Evolutionary conservation across 371 early-diverging fungal genomes (phyloP).

Genomic region (Circinella umbellata): DNA sequence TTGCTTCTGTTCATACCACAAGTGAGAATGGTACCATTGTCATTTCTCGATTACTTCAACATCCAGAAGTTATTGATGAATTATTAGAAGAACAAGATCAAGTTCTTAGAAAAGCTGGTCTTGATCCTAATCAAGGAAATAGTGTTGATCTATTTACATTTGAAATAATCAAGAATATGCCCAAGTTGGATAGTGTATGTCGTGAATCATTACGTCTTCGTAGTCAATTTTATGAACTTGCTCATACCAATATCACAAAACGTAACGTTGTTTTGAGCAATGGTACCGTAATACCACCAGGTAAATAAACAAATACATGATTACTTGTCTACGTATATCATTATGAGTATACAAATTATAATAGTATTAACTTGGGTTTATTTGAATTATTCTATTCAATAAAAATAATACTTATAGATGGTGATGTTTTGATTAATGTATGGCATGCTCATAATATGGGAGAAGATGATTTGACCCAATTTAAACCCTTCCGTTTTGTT

Average conservation of each 20-base stretch:
- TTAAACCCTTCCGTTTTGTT: constrained; percentile 53
- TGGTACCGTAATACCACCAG: too few species aligned
- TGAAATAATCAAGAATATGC: constrained; percentile 38
- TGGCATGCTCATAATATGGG: too few species aligned
- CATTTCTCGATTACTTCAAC: constrained; percentile 41
- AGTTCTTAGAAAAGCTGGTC: constrained; percentile 24
- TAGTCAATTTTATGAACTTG: constrained; percentile 20
- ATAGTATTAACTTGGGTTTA: constrained; percentile 12
- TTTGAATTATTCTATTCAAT: too few species aligned
- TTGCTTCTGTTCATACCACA: constrained; percentile 48
- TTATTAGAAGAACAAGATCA: constrained; percentile 47
- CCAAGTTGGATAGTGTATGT: constrained; percentile 52
- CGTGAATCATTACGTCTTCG: constrained; percentile 49
- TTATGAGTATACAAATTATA: background rate
- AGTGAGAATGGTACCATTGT: constrained; percentile 36
- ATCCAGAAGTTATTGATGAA: constrained; percentile 43
- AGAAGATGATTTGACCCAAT: constrained; percentile 25
- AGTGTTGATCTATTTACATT: constrained; percentile 20
- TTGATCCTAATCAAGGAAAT: constrained; percentile 14
- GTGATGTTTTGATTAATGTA: too few species aligned
- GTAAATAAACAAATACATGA: too few species aligned
- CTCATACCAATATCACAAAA: background rate
- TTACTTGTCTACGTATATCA: too few species aligned
- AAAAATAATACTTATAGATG: too few species aligned
- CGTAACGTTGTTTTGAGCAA: too few species aligned